These are phyloP conservation scores for Apostasia ramifera DNA, from an alignment of 106 monocot genomes.

Conservation along the genomic window DNA sequence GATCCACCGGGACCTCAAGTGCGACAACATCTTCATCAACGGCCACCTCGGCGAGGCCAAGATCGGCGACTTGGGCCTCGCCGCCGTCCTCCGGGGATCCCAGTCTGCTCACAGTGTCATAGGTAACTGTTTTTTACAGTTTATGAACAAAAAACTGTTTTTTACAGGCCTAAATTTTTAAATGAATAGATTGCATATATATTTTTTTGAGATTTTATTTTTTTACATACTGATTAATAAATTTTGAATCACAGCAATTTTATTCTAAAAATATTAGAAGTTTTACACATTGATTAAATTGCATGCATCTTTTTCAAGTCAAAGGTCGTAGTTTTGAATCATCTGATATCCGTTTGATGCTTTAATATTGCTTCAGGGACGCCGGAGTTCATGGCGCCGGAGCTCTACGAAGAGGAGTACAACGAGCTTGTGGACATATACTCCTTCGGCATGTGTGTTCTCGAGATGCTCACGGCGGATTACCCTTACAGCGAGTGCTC, in stretches of 20 bases:
- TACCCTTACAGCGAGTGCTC: conserved; percentile 94
- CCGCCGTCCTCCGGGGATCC: conserved; percentile 68
- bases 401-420: conserved; percentile 97
- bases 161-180: too few species aligned
- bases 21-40: conserved; percentile 94
- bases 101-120: conserved; percentile 85
- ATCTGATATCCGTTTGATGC: neutral
- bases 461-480: conserved; percentile 91
- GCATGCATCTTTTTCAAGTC: too few species aligned
- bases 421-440: conserved; percentile 90
- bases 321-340: too few species aligned
- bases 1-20: conserved; percentile 96
- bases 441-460: conserved; percentile 94
- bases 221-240: too few species aligned
- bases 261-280: too few species aligned
- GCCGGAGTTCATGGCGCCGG: conserved; percentile 99
- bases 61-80: conserved; percentile 95
- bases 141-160: too few species aligned
- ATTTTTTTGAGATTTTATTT: too few species aligned
- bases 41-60: conserved; percentile 95
- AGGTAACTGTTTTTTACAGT: conserved; percentile 21
- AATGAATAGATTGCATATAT: too few species aligned
- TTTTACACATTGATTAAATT: too few species aligned
- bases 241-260: too few species aligned
- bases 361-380: conserved; percentile 45